Evolutionary conservation across 768 basidiomycete species (phyloP).

Genomic region (Russula foetens): DNA sequence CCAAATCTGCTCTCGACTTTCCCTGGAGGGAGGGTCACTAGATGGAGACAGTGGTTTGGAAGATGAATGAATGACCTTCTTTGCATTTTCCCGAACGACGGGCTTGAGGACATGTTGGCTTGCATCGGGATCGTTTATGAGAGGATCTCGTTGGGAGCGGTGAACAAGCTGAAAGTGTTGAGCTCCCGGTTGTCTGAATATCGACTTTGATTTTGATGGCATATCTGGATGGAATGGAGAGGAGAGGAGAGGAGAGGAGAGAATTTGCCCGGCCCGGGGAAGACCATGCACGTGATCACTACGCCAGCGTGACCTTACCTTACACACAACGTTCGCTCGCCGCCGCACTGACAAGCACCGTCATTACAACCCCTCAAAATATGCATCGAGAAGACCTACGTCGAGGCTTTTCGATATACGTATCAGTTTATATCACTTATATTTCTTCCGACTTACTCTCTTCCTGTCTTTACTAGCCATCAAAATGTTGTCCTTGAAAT

Average conservation of each 20-base stretch:
- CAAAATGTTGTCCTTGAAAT: slow-evolving; percentile 94
- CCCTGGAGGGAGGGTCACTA: slow-evolving; percentile 38
- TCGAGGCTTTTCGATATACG: slow-evolving; percentile 88
- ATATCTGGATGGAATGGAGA: slow-evolving; percentile 30
- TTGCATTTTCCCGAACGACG: slow-evolving; percentile 62
- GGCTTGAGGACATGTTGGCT: slow-evolving; percentile 84
- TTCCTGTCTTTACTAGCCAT: slow-evolving; percentile 72
- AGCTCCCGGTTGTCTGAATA: slow-evolving; percentile 84
- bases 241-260: no score
- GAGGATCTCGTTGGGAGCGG: slow-evolving; percentile 90
- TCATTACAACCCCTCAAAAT: slow-evolving; percentile 20
- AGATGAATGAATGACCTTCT: slow-evolving; percentile 40
- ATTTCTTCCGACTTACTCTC: slow-evolving; percentile 33
- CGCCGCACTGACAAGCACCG: neutral
- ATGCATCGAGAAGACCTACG: slow-evolving; percentile 73
- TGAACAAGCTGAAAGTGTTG: slow-evolving; percentile 97
- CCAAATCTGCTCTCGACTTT: slow-evolving; percentile 76
- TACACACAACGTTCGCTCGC: no score
- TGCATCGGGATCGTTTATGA: slow-evolving; percentile 89
- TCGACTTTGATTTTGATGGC: slow-evolving; percentile 72
- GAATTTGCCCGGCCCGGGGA: no score
- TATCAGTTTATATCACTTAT: slow-evolving; percentile 31
- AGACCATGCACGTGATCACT: slow-evolving; percentile 1
- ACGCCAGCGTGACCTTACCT: neutral
- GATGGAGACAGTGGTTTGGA: neutral